Evolutionary conservation across 2,329 filamentous ascomycete genomes (phyloP).

Genomic region (Endocalyx cinctus): DNA sequence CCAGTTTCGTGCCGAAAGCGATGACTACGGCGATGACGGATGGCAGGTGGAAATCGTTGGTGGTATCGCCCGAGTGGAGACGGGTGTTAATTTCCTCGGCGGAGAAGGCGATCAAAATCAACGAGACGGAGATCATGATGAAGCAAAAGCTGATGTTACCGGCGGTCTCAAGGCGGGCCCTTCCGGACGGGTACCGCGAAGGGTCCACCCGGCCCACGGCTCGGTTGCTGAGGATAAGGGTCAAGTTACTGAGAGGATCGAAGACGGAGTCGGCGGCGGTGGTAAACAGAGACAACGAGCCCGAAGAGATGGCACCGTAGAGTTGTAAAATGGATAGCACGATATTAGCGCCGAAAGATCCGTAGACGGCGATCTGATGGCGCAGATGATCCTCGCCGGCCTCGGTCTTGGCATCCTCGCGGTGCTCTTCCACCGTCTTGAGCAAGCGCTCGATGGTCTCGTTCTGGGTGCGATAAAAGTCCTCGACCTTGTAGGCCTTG

Average conservation of each 20-base stretch:
- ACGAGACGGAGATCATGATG: conserved; percentile 86
- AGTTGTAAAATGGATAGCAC: conserved; percentile 75
- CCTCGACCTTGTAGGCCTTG: conserved; percentile 56
- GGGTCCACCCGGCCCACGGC: conserved; percentile 85
- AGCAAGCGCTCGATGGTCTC: conserved; percentile 88
- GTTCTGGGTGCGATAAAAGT: conserved; percentile 89
- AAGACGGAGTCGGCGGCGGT: conserved; percentile 96
- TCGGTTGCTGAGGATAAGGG: conserved; percentile 79
- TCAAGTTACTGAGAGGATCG: conserved; percentile 85
- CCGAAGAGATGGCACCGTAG: conserved; percentile 80
- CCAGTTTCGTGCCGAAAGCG: conserved; percentile 80
- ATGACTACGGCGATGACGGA: conserved; percentile 80
- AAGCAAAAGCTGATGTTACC: conserved; percentile 97
- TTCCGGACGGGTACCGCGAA: conserved; percentile 82
- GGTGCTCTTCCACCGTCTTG: conserved; percentile 89
- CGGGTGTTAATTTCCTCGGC: conserved; percentile 61
- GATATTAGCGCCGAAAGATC: conserved; percentile 75
- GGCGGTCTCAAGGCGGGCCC: conserved; percentile 88
- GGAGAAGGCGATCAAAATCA: conserved; percentile 89
- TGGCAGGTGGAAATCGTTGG: conserved; percentile 69
- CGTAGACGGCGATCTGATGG: conserved; percentile 62
- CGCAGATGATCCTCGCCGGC: conserved; percentile 77
- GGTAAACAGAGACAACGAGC: conserved; percentile 92
- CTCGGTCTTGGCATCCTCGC: conserved; percentile 74
- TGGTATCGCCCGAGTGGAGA: conserved; percentile 36